phyloP scores from a whole-genome alignment of 352 stramenopile species.

The Phytopythium kandeliae region DNA sequence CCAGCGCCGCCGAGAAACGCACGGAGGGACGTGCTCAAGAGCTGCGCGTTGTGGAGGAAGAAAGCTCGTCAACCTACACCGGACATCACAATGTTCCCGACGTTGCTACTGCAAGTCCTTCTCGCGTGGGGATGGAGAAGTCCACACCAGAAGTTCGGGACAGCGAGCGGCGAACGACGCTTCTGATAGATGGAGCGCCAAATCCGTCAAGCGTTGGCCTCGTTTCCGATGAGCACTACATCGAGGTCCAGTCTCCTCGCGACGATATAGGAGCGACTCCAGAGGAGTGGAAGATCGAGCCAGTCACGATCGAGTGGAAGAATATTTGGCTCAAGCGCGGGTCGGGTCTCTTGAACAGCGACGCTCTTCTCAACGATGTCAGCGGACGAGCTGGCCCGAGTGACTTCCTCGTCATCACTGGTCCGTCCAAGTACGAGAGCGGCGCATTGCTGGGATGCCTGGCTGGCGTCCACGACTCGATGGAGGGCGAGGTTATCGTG shows the following conservation, averaged over 20 bases:
- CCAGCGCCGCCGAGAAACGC: background rate
- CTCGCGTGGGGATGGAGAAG: background rate
- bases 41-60: conserved; percentile 6
- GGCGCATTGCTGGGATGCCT: conserved; percentile 92
- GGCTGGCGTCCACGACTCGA: conserved; percentile 76
- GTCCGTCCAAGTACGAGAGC: conserved; percentile 67
- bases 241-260: conserved; percentile 18
- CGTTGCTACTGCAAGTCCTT: background rate
- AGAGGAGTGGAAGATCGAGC: conserved; percentile 12
- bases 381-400: conserved; percentile 33
- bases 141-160: conserved; percentile 13
- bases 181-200: conserved; percentile 19
- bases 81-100: conserved; percentile 1
- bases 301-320: conserved; percentile 20
- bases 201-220: conserved; percentile 18
- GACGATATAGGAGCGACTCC: conserved; percentile 3
- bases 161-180: conserved; percentile 24
- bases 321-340: conserved; percentile 15
- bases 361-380: conserved; percentile 34
- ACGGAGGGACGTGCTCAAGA: conserved; percentile 9
- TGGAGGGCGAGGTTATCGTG: conserved; percentile 60
- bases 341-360: background rate
- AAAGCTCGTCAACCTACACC: background rate
- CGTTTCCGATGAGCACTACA: conserved; percentile 15
- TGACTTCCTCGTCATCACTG: conserved; percentile 58